These are phyloP conservation scores for Choanephora cucurbitarum DNA, from an alignment of 371 early-diverging fungal species.

Conservation along the genomic window DNA sequence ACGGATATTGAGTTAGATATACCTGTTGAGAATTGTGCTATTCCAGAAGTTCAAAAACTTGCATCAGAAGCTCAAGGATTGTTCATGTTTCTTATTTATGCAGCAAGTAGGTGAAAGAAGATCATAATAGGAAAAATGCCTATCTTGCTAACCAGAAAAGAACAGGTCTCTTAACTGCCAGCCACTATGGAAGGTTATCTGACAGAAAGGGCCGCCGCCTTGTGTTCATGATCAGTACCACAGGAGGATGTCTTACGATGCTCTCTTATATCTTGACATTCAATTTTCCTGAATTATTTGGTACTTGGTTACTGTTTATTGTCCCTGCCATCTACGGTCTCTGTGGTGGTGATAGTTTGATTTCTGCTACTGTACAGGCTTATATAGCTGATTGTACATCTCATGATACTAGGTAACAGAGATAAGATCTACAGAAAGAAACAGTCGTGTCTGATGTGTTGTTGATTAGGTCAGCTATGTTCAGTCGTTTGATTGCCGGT, in stretches of 20 bases:
- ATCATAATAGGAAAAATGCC: no score
- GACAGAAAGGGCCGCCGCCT: conserved; percentile 40
- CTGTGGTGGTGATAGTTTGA: conserved; percentile 35
- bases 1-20: conserved; percentile 5
- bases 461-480: conserved; percentile 31
- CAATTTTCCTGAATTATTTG: conserved; percentile 27
- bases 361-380: conserved; percentile 37
- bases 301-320: conserved; percentile 33
- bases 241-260: conserved; percentile 29
- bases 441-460: no score
- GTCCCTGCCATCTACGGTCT: conserved; percentile 39
- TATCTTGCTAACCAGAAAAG: no score
- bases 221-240: conserved; percentile 23
- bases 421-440: no score
- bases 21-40: conserved; percentile 37
- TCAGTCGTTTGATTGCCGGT: conserved; percentile 35
- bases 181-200: conserved; percentile 44
- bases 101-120: conserved; percentile 22
- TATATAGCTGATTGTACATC: conserved; percentile 50
- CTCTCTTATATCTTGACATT: conserved; percentile 24
- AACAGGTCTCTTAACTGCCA: conserved; percentile 37
- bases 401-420: conserved; percentile 26
- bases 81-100: conserved; percentile 30
- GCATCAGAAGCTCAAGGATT: conserved; percentile 38
- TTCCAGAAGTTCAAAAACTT: conserved; percentile 46